Base-by-base conservation (phyloP, 495 filamentous ascomycete species). In the Aspergillus coremiiformis region DNA sequence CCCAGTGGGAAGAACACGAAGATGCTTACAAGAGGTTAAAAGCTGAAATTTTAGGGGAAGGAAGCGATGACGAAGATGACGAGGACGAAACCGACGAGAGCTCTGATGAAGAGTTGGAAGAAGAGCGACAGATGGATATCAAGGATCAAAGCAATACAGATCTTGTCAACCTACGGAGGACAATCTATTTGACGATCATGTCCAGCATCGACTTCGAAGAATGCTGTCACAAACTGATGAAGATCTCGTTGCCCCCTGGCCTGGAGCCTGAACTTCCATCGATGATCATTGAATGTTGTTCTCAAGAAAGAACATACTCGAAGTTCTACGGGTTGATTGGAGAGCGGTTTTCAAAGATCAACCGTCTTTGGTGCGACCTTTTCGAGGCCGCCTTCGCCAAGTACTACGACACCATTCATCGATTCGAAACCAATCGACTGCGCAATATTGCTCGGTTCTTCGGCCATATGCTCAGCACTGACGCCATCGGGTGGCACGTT, bases 101-200 rank as follows among this genome's bases (percentile, higher is more conserved):
- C 39, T 84, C 80, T 42, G 89, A 90, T 21, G 84, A 86, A n/a
- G 89, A 91, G 50, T 85, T 85, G 17, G 89, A 87, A 39, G 82
- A 91, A 60, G 83, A 85, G 57, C 70, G 74, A 44, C 78, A 80
- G 44, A 74, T 96, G 61, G 93, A 99, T 67, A 95, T 99, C 76
- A 94, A 96, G 69, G 93, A 99, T 69, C 90, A 95, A 67, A 95
- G 83, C 57, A 97, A 97, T 61, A 88, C 91, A 0, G 89, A 97
- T 64, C 79, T 99, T 12, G 87, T 96, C 57, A 95, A 95, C 60
- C 77, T 99, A 21, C 83, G 93, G 52, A 81, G 89, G 59, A 95
- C 89, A 0, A 97, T 99, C 54, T 99, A 99, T 63, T 75, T 99
- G 49, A 97, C 90, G 9, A 95, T 98, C 66, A 95, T 95, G 87